Evolutionary conservation across 768 basidiomycete genomes (phyloP).

Genomic region (Cystofilobasidium ferigula): DNA sequence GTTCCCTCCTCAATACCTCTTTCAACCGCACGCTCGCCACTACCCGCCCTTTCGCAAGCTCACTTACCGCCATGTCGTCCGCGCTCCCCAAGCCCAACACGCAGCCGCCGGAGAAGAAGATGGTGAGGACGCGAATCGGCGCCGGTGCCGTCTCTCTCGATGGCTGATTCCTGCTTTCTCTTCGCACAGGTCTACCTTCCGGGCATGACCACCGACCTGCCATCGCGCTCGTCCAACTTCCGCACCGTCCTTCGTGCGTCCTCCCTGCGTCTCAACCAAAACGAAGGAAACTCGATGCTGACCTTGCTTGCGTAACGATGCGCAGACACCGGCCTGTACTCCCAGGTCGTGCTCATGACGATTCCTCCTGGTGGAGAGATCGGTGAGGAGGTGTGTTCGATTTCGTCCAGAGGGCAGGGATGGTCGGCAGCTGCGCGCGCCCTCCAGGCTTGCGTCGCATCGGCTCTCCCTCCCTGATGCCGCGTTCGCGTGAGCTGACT

Average conservation of each 20-base stretch:
- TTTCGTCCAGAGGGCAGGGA: no score
- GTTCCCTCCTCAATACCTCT: background rate
- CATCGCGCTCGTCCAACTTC: slow-evolving; percentile 36
- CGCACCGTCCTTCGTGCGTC: slow-evolving; percentile 37
- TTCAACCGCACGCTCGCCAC: background rate
- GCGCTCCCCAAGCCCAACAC: slow-evolving; percentile 13
- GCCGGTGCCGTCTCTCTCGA: background rate
- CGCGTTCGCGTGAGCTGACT: background rate
- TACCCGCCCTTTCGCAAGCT: no score
- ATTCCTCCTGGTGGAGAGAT: slow-evolving; percentile 41
- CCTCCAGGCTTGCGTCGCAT: no score
- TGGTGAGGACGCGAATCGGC: background rate
- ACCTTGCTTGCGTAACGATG: no score
- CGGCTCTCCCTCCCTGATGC: no score
- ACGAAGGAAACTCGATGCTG: no score
- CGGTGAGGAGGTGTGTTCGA: slow-evolving; percentile 38
- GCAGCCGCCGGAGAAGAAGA: background rate
- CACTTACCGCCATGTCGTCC: background rate
- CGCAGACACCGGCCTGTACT: slow-evolving; percentile 38
- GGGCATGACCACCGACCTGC: slow-evolving; percentile 35
- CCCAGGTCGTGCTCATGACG: slow-evolving; percentile 41
- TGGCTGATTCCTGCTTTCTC: background rate
- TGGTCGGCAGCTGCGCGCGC: no score
- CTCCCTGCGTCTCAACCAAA: no score
- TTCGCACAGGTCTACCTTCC: slow-evolving; percentile 32